phyloP scores from a whole-genome alignment of 495 filamentous ascomycete genomes.

The Penicillium fimorum region DNA sequence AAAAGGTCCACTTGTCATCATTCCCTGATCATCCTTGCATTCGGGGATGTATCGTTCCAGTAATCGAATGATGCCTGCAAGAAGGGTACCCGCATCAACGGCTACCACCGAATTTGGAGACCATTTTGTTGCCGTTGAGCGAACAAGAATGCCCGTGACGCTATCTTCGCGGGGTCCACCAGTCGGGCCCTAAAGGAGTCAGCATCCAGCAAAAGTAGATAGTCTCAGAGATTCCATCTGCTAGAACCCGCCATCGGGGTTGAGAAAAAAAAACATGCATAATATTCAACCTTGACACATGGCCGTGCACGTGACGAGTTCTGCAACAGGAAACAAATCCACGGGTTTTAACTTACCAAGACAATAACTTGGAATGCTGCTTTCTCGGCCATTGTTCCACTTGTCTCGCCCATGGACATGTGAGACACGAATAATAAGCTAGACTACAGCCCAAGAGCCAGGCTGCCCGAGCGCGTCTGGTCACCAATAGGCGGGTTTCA shows the following conservation, averaged over 20 bases:
- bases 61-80: conserved; percentile 76
- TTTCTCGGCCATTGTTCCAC: conserved; percentile 21
- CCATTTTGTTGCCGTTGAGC: conserved; percentile 77
- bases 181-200: conserved; percentile 73
- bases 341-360: conserved; percentile 57
- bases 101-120: conserved; percentile 74
- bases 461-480: background rate
- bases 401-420: background rate
- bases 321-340: conserved; percentile 4
- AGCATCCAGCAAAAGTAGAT: conserved; percentile 13
- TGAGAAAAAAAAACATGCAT: background rate
- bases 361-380: conserved; percentile 75
- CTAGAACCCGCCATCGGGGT: conserved; percentile 16
- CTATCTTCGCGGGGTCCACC: conserved; percentile 89
- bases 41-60: conserved; percentile 53
- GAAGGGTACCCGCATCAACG: conserved; percentile 88
- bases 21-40: conserved; percentile 26
- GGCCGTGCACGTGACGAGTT: conserved; percentile 10
- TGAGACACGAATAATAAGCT: conserved; percentile 12
- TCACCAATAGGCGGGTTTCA: background rate
- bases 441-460: background rate
- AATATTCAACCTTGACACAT: conserved; percentile 5
- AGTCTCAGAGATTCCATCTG: conserved; percentile 21
- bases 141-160: conserved; percentile 84
- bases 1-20: conserved; percentile 62